Conservation (phyloP, 768 basidiomycete genomes). For the Pleurotus sapidus region DNA sequence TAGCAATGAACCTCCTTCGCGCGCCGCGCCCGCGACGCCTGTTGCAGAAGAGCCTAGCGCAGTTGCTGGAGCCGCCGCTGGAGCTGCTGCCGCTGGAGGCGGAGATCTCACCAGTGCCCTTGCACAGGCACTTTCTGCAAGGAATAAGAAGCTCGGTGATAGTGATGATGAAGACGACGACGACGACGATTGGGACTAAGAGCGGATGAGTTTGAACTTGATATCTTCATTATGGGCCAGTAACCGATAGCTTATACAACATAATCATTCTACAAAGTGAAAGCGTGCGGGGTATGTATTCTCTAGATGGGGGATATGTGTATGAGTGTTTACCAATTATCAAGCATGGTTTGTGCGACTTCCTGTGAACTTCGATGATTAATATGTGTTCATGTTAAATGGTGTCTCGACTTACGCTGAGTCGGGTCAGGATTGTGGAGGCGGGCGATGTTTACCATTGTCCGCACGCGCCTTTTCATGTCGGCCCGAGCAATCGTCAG, state of each 20-base stretch:
- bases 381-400: too few relatives aligned
- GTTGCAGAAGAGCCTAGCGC: constrained; percentile 27
- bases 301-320: background rate
- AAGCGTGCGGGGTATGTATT: background rate
- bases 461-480: constrained; percentile 65
- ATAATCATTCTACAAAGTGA: background rate
- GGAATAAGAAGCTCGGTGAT: constrained; percentile 87
- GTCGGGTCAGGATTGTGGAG: constrained; percentile 63
- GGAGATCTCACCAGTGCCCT: constrained; percentile 80
- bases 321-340: constrained; percentile 34
- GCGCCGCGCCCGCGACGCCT: constrained; percentile 31
- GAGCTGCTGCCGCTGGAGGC: constrained; percentile 43
- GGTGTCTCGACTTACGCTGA: constrained; percentile 49
- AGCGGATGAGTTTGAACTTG: too few relatives aligned
- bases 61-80: constrained; percentile 32
- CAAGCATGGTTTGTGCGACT: constrained; percentile 40
- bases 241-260: background rate
- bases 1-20: constrained; percentile 32
- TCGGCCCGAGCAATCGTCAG: constrained; percentile 74
- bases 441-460: constrained; percentile 80
- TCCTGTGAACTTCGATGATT: constrained; percentile 28
- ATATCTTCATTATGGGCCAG: background rate
- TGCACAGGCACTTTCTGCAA: constrained; percentile 75
- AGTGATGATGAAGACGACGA: constrained; percentile 81
- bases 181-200: constrained; percentile 55